Percentiles rank a stretch among this genome's conserved stretches.
phyloP scores from a whole-genome alignment of 768 basidiomycete genomes.

The Hemileccinum rubropunctum region DNA sequence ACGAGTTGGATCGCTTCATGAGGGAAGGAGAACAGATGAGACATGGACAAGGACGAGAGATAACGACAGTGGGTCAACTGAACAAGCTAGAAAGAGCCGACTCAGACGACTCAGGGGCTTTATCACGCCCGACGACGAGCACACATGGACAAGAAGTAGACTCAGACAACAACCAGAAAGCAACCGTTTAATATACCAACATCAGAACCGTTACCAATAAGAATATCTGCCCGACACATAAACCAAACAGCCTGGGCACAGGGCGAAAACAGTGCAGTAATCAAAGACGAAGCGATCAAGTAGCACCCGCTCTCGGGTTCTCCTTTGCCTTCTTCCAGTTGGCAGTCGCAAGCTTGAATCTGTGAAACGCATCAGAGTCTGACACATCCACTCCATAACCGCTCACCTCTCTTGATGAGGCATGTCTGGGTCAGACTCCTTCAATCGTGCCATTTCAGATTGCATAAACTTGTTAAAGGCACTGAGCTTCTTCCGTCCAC shows the following conservation, averaged over 20 bases:
- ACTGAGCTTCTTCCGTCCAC: slow-evolving; percentile 58
- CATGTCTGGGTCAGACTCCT: slow-evolving; percentile 70
- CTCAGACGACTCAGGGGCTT: slow-evolving; percentile 20
- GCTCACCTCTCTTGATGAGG: slow-evolving; percentile 68
- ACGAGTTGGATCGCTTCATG: slow-evolving; percentile 36
- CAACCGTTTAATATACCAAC: slow-evolving; percentile 15
- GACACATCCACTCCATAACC: not conserved
- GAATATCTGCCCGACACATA: slow-evolving; percentile 21
- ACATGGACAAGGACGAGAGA: not conserved
- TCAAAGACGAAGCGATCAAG: slow-evolving; percentile 24
- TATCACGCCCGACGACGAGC: too few species aligned
- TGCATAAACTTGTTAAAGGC: slow-evolving; percentile 83
- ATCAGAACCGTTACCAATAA: slow-evolving; percentile 32
- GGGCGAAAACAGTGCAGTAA: slow-evolving; percentile 6
- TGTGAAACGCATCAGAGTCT: slow-evolving; percentile 20
- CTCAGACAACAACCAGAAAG: too few species aligned
- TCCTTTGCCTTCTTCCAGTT: slow-evolving; percentile 80
- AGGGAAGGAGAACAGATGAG: slow-evolving; percentile 21
- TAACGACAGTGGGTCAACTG: slow-evolving; percentile 15
- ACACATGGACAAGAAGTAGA: too few species aligned
- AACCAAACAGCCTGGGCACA: slow-evolving; percentile 17
- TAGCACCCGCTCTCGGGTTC: slow-evolving; percentile 46
- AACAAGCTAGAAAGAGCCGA: slow-evolving; percentile 24
- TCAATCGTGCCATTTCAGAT: slow-evolving; percentile 74
- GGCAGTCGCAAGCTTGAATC: slow-evolving; percentile 69